These are phyloP conservation scores for Daldinia concentrica DNA, from an alignment of 495 filamentous ascomycete genomes.

Conservation along the genomic window DNA sequence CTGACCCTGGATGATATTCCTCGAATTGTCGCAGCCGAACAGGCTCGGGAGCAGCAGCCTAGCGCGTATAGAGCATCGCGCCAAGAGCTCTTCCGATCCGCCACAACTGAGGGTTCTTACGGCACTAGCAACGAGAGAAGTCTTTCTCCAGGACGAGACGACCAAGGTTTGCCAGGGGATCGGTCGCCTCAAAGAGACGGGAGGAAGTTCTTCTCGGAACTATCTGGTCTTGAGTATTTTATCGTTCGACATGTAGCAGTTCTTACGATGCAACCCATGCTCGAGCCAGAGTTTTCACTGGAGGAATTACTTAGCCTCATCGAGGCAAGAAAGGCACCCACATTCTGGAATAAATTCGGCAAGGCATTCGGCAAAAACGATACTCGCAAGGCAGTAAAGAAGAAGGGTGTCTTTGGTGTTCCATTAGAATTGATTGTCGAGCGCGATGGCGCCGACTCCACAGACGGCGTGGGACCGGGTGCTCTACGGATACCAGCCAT, in stretches of 20 bases:
- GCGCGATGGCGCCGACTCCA: constrained; percentile 93
- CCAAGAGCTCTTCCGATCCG: constrained; percentile 74
- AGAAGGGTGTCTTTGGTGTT: constrained; percentile 94
- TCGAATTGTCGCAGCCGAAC: constrained; percentile 94
- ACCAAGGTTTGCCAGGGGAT: constrained; percentile 57
- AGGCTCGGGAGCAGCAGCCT: constrained; percentile 89
- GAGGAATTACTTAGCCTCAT: constrained; percentile 96
- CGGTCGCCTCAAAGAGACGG: constrained; percentile 60
- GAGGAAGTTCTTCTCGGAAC: constrained; percentile 93
- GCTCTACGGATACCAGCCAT: constrained; percentile 86
- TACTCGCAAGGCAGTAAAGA: constrained; percentile 78
- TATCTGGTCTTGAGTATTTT: constrained; percentile 96
- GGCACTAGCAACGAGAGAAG: constrained; percentile 81
- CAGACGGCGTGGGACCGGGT: constrained; percentile 92
- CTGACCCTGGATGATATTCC: constrained; percentile 96
- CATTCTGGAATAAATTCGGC: constrained; percentile 97
- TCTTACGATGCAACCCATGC: constrained; percentile 90
- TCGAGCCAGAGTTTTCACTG: constrained; percentile 88
- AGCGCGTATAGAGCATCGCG: constrained; percentile 74
- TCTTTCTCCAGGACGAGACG: constrained; percentile 71
- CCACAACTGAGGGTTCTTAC: constrained; percentile 70
- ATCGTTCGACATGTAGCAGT: constrained; percentile 96
- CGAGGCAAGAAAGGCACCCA: constrained; percentile 84
- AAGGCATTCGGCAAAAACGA: constrained; percentile 89
- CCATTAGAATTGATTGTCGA: constrained; percentile 86